Evolutionary conservation across 768 basidiomycete genomes (phyloP).

Genomic region (Asterophora lycoperdoides): DNA sequence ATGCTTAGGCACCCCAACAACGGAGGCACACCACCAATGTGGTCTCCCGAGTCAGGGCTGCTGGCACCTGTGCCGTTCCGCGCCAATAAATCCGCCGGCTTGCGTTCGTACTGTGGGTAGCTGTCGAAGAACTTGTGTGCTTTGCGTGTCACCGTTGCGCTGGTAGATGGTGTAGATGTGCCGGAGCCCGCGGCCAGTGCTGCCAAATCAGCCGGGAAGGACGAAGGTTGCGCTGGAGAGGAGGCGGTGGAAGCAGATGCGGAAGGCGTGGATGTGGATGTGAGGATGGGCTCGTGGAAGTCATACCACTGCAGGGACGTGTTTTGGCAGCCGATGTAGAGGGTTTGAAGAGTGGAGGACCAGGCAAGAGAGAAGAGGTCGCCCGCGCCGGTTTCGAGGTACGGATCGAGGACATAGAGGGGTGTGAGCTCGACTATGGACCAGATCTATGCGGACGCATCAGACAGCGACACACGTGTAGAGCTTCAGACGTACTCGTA

Average conservation of each 20-base stretch:
- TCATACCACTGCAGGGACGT: conserved; percentile 89
- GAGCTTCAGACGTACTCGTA: conserved; percentile 57
- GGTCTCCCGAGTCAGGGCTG: conserved; percentile 29
- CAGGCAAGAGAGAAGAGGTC: conserved; percentile 86
- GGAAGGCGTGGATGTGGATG: conserved; percentile 6
- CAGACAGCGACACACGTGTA: not conserved
- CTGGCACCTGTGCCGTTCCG: conserved; percentile 42
- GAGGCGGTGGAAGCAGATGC: conserved; percentile 2
- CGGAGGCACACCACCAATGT: conserved; percentile 21
- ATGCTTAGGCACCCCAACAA: conserved; percentile 49
- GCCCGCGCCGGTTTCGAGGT: conserved; percentile 75
- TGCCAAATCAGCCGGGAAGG: conserved; percentile 9
- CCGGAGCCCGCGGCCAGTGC: conserved; percentile 24
- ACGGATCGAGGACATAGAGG: conserved; percentile 73
- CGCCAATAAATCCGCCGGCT: conserved; percentile 64
- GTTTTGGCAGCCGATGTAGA: conserved; percentile 90
- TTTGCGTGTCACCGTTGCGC: conserved; percentile 33
- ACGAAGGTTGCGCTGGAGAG: conserved; percentile 10
- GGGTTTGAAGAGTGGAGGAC: conserved; percentile 60
- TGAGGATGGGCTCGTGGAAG: conserved; percentile 34
- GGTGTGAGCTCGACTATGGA: conserved; percentile 61
- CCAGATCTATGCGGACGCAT: conserved; percentile 60
- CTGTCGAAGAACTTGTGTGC: conserved; percentile 92
- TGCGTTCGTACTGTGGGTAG: conserved; percentile 69
- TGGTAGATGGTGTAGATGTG: conserved; percentile 31